Evolutionary conservation across 257 asterid genomes (phyloP).

Genomic region (Coffea canephora): DNA sequence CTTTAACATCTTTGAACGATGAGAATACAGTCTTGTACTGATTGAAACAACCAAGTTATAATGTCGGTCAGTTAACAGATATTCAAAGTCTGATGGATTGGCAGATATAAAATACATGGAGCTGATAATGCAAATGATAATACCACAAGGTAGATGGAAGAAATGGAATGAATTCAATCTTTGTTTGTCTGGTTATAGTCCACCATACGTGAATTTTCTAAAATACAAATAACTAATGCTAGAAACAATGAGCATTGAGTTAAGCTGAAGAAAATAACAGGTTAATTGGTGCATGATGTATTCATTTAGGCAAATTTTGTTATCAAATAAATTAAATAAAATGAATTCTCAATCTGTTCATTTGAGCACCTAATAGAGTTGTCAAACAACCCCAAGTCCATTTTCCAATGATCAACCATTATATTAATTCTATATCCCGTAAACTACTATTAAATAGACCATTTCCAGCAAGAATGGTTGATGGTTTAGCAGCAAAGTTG

Average conservation of each 20-base stretch:
- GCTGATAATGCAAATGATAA: background rate
- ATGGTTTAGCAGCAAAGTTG: background rate
- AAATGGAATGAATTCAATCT: background rate
- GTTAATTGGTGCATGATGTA: background rate
- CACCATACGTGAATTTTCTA: background rate
- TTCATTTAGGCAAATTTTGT: background rate
- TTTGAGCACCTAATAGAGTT: background rate
- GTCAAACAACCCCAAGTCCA: background rate
- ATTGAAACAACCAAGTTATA: conserved; percentile 16
- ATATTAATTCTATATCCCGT: background rate
- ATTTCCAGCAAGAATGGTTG: background rate
- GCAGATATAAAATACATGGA: background rate
- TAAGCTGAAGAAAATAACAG: background rate
- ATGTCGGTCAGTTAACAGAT: background rate
- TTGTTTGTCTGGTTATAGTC: background rate
- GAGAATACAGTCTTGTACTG: conserved; percentile 81
- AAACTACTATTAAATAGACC: background rate
- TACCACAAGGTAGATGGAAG: background rate
- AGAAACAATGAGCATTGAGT: background rate
- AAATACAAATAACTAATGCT: background rate
- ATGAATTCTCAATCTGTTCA: background rate
- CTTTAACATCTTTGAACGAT: conserved; percentile 73
- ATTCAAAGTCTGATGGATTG: background rate
- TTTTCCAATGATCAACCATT: background rate
- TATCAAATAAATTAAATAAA: background rate